Evolutionary conservation across 83 land plant genomes (phyloP).

Genomic region (Diphasiastrum complanatum): DNA sequence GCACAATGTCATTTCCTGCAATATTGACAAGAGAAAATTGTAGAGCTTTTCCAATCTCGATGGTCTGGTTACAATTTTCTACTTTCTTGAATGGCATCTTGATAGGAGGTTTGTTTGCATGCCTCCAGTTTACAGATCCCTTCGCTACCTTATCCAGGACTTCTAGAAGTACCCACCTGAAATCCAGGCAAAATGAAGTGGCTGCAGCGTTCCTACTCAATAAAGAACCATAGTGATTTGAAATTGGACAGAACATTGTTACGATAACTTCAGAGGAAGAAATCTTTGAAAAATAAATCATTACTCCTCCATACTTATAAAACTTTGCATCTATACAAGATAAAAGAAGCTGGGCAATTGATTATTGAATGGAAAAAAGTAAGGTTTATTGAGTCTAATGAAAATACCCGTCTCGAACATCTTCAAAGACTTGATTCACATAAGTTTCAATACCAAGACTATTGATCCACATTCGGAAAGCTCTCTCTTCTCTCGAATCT

Average conservation of each 20-base stretch:
- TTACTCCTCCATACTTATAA: no score
- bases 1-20: constrained; percentile 91
- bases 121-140: constrained; percentile 82
- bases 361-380: not conserved
- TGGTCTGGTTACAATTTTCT: constrained; percentile 93
- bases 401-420: constrained; percentile 77
- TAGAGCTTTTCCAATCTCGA: constrained; percentile 73
- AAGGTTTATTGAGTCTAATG: not conserved
- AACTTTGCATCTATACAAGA: no score
- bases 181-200: not conserved
- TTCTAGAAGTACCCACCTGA: constrained; percentile 85
- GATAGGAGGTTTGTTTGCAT: constrained; percentile 82
- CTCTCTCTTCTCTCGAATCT: constrained; percentile 82
- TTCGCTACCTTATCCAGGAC: constrained; percentile 79
- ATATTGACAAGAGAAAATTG: constrained; percentile 88
- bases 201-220: no score
- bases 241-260: not conserved
- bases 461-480: constrained; percentile 88
- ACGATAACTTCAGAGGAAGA: not conserved
- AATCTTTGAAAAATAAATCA: no score
- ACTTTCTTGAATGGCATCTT: constrained; percentile 89
- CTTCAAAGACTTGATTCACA: constrained; percentile 79
- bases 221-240: no score
- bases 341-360: no score
- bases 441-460: constrained; percentile 75